Conservation (phyloP, 148 eudicot genomes). For the Silene conica region DNA sequence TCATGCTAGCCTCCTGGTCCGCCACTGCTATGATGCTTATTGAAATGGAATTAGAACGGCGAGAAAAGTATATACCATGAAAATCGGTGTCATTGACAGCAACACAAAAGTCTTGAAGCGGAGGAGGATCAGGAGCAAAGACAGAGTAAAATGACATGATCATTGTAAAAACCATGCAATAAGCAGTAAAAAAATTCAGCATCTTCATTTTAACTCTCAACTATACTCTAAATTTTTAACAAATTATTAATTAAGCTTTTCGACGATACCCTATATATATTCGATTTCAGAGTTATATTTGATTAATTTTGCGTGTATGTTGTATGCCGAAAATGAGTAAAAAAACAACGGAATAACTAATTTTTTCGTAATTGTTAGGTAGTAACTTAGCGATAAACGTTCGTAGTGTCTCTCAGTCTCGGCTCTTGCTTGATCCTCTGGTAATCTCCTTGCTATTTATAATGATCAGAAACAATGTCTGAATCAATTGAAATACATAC, state of each 20-base stretch:
- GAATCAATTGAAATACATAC: no score
- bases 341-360: not conserved
- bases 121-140: constrained; percentile 16
- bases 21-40: no score
- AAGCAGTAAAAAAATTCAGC: not conserved
- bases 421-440: not conserved
- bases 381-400: not conserved
- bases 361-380: not conserved
- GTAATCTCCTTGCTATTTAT: not conserved
- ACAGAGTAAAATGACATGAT: constrained; percentile 7
- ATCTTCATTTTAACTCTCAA: not conserved
- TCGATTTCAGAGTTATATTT: no score
- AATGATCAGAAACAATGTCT: no score
- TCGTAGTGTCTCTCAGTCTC: not conserved
- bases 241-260: no score
- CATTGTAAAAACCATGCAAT: not conserved
- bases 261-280: no score
- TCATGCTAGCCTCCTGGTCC: no score
- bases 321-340: not conserved
- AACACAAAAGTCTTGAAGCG: constrained; percentile 16
- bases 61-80: not conserved
- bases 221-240: no score
- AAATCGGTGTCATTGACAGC: not conserved
- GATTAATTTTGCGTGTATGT: no score
- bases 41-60: no score